These are phyloP conservation scores for Cladosporium sp. DNA, from an alignment of 2,329 filamentous ascomycete species.

Conservation along the genomic window DNA sequence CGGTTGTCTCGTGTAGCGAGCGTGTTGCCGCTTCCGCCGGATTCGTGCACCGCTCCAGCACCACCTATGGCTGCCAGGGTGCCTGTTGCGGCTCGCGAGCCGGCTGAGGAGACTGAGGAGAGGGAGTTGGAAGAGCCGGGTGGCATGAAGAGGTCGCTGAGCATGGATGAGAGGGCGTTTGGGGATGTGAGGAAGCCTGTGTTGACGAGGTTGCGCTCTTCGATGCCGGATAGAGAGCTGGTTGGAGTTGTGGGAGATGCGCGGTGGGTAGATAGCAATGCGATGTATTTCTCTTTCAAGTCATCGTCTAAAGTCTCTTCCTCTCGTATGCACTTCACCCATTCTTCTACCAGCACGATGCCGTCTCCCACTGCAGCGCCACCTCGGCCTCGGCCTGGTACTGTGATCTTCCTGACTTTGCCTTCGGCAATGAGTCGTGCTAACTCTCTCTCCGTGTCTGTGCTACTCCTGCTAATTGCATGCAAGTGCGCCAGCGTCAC, in stretches of 20 bases:
- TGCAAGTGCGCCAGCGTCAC: slow-evolving; percentile 64
- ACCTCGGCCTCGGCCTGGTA: slow-evolving; percentile 58
- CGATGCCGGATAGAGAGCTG: slow-evolving; percentile 39
- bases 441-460: slow-evolving; percentile 63
- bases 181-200: slow-evolving; percentile 62
- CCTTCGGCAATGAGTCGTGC: slow-evolving; percentile 57
- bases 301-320: slow-evolving; percentile 26
- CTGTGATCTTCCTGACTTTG: slow-evolving; percentile 56
- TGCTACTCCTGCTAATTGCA: slow-evolving; percentile 59
- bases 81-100: slow-evolving; percentile 62
- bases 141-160: slow-evolving; percentile 40
- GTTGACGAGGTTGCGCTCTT: slow-evolving; percentile 57
- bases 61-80: slow-evolving; percentile 67
- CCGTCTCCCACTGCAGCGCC: slow-evolving; percentile 60
- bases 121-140: slow-evolving; percentile 34
- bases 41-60: slow-evolving; percentile 58
- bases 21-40: slow-evolving; percentile 51
- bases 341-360: slow-evolving; percentile 55
- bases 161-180: slow-evolving; percentile 35
- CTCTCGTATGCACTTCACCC: slow-evolving; percentile 38
- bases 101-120: slow-evolving; percentile 56
- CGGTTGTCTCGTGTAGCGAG: slow-evolving; percentile 27
- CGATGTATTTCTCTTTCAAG: slow-evolving; percentile 50
- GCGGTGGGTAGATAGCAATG: slow-evolving; percentile 50
- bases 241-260: slow-evolving; percentile 41